A percentile compares a stretch with the other conserved stretches of the same genome.
Evolutionary conservation across 345 rosid species (phyloP).

Genomic region (Euclidium syriacum): DNA sequence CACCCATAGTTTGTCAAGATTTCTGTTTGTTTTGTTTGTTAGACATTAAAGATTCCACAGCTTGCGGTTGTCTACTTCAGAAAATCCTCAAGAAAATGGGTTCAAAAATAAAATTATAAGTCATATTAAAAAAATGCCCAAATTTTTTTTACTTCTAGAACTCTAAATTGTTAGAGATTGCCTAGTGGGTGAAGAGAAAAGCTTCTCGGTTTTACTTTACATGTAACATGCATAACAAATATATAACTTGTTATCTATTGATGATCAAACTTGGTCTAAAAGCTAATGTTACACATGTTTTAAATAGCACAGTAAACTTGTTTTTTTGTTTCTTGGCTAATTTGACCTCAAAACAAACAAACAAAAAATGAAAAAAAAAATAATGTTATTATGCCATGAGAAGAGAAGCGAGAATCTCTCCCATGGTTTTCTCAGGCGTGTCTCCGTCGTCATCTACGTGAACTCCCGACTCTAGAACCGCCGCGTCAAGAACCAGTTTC

Average conservation of each 20-base stretch:
- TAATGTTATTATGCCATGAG: slow-evolving; percentile 55
- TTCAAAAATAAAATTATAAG: too few relatives aligned
- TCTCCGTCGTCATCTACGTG: slow-evolving; percentile 54
- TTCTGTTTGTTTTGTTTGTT: too few relatives aligned
- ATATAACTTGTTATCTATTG: slow-evolving; percentile 7
- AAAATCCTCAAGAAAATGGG: too few relatives aligned
- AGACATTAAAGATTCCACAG: too few relatives aligned
- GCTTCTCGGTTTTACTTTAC: slow-evolving; percentile 1
- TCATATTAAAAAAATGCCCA: too few relatives aligned
- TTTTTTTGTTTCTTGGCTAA: slow-evolving; percentile 19
- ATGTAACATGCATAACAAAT: slow-evolving; percentile 1
- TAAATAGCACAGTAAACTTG: slow-evolving; percentile 5
- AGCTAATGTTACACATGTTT: slow-evolving; percentile 21
- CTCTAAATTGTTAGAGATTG: neutral
- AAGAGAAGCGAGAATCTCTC: slow-evolving; percentile 81
- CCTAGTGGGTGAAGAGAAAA: neutral
- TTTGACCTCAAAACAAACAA: slow-evolving; percentile 14
- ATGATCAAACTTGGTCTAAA: slow-evolving; percentile 13
- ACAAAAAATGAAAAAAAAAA: neutral
- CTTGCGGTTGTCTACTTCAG: too few relatives aligned
- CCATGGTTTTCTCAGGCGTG: slow-evolving; percentile 74
- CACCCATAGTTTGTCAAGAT: too few relatives aligned
- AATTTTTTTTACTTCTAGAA: too few relatives aligned
- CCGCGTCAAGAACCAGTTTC: slow-evolving; percentile 81
- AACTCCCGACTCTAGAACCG: slow-evolving; percentile 75